Percentiles rank a stretch among this genome's conserved stretches.
Conservation (phyloP, 23 red algal genomes). For the Gracilaria domingensis region DNA sequence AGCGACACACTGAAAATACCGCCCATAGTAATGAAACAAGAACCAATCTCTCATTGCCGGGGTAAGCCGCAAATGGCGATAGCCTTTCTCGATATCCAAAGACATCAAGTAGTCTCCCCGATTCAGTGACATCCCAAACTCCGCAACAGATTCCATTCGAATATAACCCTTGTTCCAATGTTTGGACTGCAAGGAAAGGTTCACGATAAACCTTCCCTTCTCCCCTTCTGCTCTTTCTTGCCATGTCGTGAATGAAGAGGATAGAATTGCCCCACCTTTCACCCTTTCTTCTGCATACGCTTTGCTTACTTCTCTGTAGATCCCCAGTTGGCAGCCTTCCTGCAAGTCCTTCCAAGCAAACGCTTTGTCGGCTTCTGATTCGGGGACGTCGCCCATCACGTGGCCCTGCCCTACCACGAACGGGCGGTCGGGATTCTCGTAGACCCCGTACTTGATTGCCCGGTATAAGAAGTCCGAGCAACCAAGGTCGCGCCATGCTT, state of each 20-base stretch:
- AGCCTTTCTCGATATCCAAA: conserved; percentile 20
- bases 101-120: conserved; percentile 37
- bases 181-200: conserved; percentile 35
- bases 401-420: background rate
- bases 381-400: conserved; percentile 17
- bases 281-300: too few relatives aligned
- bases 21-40: background rate
- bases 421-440: background rate
- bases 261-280: background rate
- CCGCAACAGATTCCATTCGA: conserved; percentile 37
- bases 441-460: conserved; percentile 14
- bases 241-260: conserved; percentile 22
- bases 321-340: background rate
- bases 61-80: conserved; percentile 1
- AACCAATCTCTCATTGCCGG: conserved; percentile 21
- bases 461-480: conserved; percentile 27
- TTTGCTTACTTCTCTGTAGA: conserved; percentile 16
- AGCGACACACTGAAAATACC: conserved; percentile 19
- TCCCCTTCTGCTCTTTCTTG: background rate
- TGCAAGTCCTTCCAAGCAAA: conserved; percentile 6
- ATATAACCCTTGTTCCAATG: background rate
- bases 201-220: conserved; percentile 27
- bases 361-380: background rate
- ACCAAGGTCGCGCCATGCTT: conserved; percentile 27
- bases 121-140: conserved; percentile 22